Evolutionary conservation across 495 filamentous ascomycete species (phyloP).

Genomic region (Tuber umbilicatum): DNA sequence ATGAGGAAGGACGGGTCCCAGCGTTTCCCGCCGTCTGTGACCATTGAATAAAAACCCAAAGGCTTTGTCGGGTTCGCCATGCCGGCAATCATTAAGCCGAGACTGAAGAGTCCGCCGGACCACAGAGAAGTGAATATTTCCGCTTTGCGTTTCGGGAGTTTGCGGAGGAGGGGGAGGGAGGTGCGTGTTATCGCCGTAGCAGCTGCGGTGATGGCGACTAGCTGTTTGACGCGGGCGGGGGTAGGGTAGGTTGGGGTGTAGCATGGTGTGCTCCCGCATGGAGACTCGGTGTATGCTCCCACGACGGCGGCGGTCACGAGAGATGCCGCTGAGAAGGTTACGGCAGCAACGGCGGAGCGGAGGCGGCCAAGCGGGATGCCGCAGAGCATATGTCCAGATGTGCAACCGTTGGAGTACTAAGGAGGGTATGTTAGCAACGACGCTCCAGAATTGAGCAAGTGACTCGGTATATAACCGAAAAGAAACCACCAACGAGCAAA

Average conservation of each 20-base stretch:
- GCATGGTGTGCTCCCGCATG: constrained; percentile 45
- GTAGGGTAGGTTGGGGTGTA: constrained; percentile 50
- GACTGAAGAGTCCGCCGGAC: constrained; percentile 51
- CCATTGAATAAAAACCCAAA: constrained; percentile 51
- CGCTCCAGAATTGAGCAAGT: constrained; percentile 39
- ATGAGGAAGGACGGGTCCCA: constrained; percentile 51
- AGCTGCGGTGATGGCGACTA: constrained; percentile 42
- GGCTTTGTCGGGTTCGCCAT: constrained; percentile 55
- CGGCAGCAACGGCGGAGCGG: constrained; percentile 52
- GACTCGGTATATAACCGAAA: constrained; percentile 7
- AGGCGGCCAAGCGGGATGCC: constrained; percentile 51
- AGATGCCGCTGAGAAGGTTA: constrained; percentile 52
- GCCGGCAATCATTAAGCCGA: constrained; percentile 51
- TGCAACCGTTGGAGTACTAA: constrained; percentile 50
- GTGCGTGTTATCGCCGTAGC: constrained; percentile 37
- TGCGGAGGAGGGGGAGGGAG: constrained; percentile 39
- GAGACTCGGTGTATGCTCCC: constrained; percentile 42
- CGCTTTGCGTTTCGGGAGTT: constrained; percentile 13
- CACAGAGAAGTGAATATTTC: constrained; percentile 44
- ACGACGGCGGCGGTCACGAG: constrained; percentile 49
- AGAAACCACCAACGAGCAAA: not conserved
- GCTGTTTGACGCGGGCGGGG: constrained; percentile 23
- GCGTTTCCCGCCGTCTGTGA: constrained; percentile 42
- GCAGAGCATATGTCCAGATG: constrained; percentile 58
- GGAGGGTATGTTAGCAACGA: not conserved